These are phyloP conservation scores for Rubia balearica DNA, from an alignment of 305 asterid species.

Conservation along the genomic window DNA sequence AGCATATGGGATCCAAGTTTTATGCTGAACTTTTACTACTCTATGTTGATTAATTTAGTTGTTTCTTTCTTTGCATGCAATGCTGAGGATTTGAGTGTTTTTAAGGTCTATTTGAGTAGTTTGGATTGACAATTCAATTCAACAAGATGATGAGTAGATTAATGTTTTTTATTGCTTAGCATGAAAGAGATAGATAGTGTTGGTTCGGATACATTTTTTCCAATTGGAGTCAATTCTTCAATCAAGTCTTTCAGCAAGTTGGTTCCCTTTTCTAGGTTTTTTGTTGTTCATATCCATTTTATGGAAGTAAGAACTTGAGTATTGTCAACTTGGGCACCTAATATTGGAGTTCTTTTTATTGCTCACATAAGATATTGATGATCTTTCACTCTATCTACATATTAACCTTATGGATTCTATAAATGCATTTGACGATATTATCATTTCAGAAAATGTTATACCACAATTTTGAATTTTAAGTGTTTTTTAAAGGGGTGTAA, in stretches of 20 bases:
- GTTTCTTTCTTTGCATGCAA: too few relatives aligned
- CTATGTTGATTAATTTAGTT: too few relatives aligned
- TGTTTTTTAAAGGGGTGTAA: too few relatives aligned
- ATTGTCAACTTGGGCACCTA: neutral
- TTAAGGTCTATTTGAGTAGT: too few relatives aligned
- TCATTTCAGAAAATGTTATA: too few relatives aligned
- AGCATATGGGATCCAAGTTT: too few relatives aligned
- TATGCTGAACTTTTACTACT: too few relatives aligned
- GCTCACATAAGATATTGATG: neutral
- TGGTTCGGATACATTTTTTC: slow-evolving; percentile 6
- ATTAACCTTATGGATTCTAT: too few relatives aligned
- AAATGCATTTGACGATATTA: too few relatives aligned
- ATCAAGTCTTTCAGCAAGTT: slow-evolving; percentile 14
- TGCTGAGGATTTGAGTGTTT: too few relatives aligned
- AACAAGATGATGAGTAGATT: neutral
- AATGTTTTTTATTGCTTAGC: neutral
- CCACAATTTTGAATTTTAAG: too few relatives aligned
- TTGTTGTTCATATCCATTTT: neutral
- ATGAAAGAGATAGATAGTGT: neutral
- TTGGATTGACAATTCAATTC: neutral
- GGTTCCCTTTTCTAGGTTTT: neutral
- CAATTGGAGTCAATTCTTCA: slow-evolving; percentile 12
- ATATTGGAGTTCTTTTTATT: neutral
- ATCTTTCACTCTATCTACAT: too few relatives aligned
- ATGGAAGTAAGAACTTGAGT: neutral